Conservation (phyloP, 768 basidiomycete genomes). For the Xerocomellus chrysenteron region DNA sequence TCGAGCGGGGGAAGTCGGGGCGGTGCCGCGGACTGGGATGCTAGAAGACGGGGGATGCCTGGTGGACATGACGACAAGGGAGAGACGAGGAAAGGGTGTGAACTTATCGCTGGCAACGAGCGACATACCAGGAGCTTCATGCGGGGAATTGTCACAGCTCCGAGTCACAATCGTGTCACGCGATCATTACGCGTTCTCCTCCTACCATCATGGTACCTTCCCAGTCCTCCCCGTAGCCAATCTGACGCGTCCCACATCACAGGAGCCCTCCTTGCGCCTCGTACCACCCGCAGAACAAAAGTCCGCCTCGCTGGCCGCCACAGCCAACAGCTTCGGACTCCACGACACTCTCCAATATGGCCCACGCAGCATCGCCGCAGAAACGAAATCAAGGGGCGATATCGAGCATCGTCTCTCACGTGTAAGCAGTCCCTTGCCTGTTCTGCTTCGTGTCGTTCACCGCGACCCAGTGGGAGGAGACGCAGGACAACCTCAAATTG, state of each 20-base stretch:
- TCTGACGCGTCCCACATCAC: neutral
- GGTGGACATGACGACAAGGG: conserved; percentile 37
- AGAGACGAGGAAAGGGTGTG: neutral
- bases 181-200: conserved; percentile 21
- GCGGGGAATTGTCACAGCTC: conserved; percentile 27
- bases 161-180: conserved; percentile 29
- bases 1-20: conserved; percentile 47
- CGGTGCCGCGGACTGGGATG: conserved; percentile 57
- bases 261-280: conserved; percentile 58
- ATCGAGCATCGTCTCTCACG: conserved; percentile 74
- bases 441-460: neutral
- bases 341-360: conserved; percentile 91
- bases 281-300: conserved; percentile 57
- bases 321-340: conserved; percentile 72
- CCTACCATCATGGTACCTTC: conserved; percentile 22
- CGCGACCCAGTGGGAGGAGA: conserved; percentile 79
- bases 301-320: conserved; percentile 64
- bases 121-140: neutral
- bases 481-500: conserved; percentile 84
- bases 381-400: conserved; percentile 59
- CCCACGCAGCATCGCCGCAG: conserved; percentile 74
- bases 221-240: neutral
- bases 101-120: neutral
- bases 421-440: conserved; percentile 42
- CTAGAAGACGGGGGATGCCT: conserved; percentile 63